Percentiles rank a stretch among this genome's conserved stretches.
phyloP scores from a whole-genome alignment of 495 filamentous ascomycete species.

The Penicillium bialowiezense region DNA sequence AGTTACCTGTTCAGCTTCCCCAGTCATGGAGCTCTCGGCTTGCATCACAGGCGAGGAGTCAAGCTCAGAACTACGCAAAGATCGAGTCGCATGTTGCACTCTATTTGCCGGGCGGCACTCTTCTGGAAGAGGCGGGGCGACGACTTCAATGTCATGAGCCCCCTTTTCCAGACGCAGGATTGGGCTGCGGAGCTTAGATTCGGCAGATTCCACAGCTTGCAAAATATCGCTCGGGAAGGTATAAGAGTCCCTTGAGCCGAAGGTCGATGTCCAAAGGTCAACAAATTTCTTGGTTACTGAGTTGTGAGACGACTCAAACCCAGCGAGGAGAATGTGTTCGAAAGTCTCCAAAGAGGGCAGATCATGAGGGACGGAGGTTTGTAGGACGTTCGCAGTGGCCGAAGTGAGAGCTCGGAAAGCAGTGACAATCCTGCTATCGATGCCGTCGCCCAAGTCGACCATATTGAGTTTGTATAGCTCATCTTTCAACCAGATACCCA shows the following conservation, averaged over 20 bases:
- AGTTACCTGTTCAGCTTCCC: constrained; percentile 3
- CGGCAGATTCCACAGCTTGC: constrained; percentile 44
- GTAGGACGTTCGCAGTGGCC: constrained; percentile 34
- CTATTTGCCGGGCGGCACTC: background rate
- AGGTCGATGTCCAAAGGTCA: constrained; percentile 58
- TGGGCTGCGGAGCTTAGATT: background rate
- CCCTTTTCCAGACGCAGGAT: background rate
- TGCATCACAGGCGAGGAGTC: constrained; percentile 29
- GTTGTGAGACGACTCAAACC: constrained; percentile 54
- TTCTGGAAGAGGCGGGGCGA: background rate
- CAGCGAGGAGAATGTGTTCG: constrained; percentile 52
- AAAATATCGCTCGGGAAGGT: constrained; percentile 48
- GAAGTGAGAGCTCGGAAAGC: constrained; percentile 39
- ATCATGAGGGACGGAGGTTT: constrained; percentile 36
- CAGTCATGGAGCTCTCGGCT: background rate
- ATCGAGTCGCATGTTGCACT: background rate
- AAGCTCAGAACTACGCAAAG: constrained; percentile 1
- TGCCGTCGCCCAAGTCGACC: constrained; percentile 12
- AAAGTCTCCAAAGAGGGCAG: constrained; percentile 42
- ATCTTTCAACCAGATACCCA: constrained; percentile 37
- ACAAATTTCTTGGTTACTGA: constrained; percentile 51
- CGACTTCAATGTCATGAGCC: background rate
- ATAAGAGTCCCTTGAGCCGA: constrained; percentile 39
- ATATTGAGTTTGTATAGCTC: constrained; percentile 25
- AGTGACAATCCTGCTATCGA: constrained; percentile 35